Conservation (phyloP, 495 filamentous ascomycete genomes). For the Tuber microsphaerosporum region DNA sequence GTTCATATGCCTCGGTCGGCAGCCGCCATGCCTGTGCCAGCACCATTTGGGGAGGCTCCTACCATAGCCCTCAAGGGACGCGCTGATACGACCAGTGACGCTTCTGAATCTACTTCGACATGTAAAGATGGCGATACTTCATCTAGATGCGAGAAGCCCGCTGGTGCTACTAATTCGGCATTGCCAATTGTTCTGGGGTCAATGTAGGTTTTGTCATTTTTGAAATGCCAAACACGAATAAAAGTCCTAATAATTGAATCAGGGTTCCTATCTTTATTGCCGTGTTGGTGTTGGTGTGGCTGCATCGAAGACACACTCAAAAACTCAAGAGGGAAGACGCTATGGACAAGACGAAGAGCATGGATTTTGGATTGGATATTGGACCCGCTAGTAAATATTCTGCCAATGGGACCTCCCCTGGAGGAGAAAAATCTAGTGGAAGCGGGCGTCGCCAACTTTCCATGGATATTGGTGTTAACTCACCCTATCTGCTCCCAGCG, state of each 20-base stretch:
- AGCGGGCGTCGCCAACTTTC: conserved; percentile 67
- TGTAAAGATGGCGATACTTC: conserved; percentile 37
- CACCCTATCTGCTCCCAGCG: conserved; percentile 85
- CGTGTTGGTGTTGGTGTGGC: conserved; percentile 59
- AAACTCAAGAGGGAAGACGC: conserved; percentile 71
- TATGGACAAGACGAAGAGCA: conserved; percentile 79
- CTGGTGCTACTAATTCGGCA: conserved; percentile 53
- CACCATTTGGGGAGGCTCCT: conserved; percentile 8
- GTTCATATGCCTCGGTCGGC: conserved; percentile 23
- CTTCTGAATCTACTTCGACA: conserved; percentile 5
- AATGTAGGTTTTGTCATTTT: conserved; percentile 56
- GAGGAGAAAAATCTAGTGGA: conserved; percentile 46
- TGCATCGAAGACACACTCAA: conserved; percentile 69
- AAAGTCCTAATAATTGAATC: conserved; percentile 6
- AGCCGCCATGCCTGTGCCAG: conserved; percentile 2
- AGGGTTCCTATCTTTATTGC: conserved; percentile 68
- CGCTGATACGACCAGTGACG: neutral
- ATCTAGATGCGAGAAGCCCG: conserved; percentile 52
- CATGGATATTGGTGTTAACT: conserved; percentile 70
- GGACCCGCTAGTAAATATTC: conserved; percentile 37
- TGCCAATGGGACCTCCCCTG: conserved; percentile 30
- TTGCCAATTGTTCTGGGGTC: conserved; percentile 73
- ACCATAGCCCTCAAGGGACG: conserved; percentile 17
- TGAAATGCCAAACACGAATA: neutral
- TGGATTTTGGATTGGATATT: conserved; percentile 79